phyloP scores from a whole-genome alignment of 2,329 filamentous ascomycete genomes.

The Didymella keratinophila region DNA sequence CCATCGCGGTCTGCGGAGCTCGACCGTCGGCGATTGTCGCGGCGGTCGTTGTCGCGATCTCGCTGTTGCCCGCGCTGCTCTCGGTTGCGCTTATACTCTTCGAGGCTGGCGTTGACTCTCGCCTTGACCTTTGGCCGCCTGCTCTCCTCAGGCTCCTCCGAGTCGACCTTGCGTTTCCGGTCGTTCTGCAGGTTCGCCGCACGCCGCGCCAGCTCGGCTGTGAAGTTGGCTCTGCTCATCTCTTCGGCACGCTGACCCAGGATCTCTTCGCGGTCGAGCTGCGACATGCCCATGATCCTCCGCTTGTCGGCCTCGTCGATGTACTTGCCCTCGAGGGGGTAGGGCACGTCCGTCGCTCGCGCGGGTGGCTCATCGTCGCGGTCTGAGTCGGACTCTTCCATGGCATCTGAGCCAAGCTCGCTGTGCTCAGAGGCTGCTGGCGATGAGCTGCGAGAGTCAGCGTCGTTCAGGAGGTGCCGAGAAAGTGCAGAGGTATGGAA shows the following conservation, averaged over 20 bases:
- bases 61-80: constrained; percentile 68
- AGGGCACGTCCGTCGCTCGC: constrained; percentile 70
- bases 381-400: constrained; percentile 77
- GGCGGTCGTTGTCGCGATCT: constrained; percentile 58
- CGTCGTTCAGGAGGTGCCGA: constrained; percentile 24
- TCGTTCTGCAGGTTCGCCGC: constrained; percentile 71
- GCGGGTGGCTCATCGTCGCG: constrained; percentile 53
- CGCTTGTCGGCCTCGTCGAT: constrained; percentile 62
- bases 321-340: constrained; percentile 87
- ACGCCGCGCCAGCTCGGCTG: constrained; percentile 79
- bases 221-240: constrained; percentile 82
- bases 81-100: constrained; percentile 64
- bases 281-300: constrained; percentile 82
- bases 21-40: constrained; percentile 56
- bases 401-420: constrained; percentile 81
- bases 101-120: constrained; percentile 76
- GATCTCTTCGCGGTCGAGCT: constrained; percentile 89
- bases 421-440: constrained; percentile 69
- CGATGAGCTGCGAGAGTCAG: constrained; percentile 67
- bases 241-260: constrained; percentile 86
- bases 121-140: constrained; percentile 56
- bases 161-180: constrained; percentile 77
- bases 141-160: constrained; percentile 81
- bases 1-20: constrained; percentile 51
- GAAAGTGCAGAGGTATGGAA: not conserved